A percentile compares a stretch with the other conserved stretches of the same genome.
These are phyloP conservation scores for Aspergillus sp. DNA, from an alignment of 2,329 filamentous ascomycete genomes.

Conservation along the genomic window DNA sequence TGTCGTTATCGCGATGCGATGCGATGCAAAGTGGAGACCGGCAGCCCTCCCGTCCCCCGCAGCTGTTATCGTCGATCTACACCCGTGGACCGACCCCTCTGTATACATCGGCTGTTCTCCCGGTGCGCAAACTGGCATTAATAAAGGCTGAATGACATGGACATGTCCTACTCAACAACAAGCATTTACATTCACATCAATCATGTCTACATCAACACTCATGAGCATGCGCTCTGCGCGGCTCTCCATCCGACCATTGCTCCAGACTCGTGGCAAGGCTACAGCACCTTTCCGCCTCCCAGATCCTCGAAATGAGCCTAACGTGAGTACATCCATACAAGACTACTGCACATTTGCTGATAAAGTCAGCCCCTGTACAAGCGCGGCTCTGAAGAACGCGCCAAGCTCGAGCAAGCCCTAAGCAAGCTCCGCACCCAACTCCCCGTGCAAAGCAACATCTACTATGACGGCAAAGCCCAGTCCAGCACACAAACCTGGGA, in stretches of 20 bases:
- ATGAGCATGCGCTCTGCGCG: constrained; percentile 4
- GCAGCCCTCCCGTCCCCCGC: constrained; percentile 1
- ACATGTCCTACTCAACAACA: too few species aligned
- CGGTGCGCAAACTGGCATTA: neutral
- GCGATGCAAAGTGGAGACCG: neutral
- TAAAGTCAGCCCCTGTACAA: constrained; percentile 30
- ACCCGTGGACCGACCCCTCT: neutral
- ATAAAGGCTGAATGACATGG: neutral
- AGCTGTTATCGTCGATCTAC: neutral
- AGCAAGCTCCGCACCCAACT: constrained; percentile 37
- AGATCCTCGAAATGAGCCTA: constrained; percentile 41
- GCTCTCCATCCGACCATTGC: constrained; percentile 11
- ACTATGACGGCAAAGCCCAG: constrained; percentile 36
- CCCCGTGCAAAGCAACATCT: constrained; percentile 36
- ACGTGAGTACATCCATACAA: constrained; percentile 27
- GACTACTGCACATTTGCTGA: neutral
- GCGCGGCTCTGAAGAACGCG: constrained; percentile 39
- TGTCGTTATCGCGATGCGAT: neutral
- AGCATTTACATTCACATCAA: neutral
- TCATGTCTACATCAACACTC: neutral
- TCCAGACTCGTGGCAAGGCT: constrained; percentile 27
- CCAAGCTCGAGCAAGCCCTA: constrained; percentile 38
- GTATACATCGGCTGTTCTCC: neutral
- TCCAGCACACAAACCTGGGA: constrained; percentile 28
- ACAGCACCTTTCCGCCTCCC: constrained; percentile 38